phyloP scores from a whole-genome alignment of 129 eudicot genomes.

The Cynara cardunculus region DNA sequence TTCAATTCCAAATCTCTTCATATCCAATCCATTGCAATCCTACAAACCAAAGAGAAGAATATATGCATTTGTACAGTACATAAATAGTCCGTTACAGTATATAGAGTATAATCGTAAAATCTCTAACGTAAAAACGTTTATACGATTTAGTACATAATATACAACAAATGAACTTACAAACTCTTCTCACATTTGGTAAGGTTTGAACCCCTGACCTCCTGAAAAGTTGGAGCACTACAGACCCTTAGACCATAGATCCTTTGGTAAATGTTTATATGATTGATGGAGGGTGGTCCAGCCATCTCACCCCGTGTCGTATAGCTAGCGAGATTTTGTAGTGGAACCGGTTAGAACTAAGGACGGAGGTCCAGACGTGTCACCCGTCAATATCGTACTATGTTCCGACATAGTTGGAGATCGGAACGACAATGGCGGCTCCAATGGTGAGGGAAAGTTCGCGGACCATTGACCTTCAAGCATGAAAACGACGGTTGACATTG shows the following conservation, averaged over 20 bases:
- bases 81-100: not conserved
- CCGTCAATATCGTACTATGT: conserved; percentile 3
- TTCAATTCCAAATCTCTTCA: too few relatives aligned
- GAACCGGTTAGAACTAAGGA: not conserved
- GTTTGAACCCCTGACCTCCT: not conserved
- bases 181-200: not conserved
- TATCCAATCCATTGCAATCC: too few relatives aligned
- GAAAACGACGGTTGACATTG: conserved; percentile 30
- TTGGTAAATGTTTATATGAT: not conserved
- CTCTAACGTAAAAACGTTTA: not conserved
- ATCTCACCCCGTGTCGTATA: not conserved
- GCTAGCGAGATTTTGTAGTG: not conserved
- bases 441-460: conserved; percentile 20
- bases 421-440: conserved; percentile 24
- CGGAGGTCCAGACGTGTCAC: not conserved
- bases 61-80: not conserved
- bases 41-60: not conserved
- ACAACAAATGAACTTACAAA: not conserved
- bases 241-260: not conserved
- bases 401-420: conserved; percentile 9
- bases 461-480: conserved; percentile 37
- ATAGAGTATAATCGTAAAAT: not conserved
- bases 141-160: not conserved
- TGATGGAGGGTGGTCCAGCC: not conserved
- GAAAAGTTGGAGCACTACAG: not conserved